A percentile compares a stretch with the other conserved stretches of the same genome.
Evolutionary conservation across 306 rosid species (phyloP).

Genomic region (Arachis hypogaea): DNA sequence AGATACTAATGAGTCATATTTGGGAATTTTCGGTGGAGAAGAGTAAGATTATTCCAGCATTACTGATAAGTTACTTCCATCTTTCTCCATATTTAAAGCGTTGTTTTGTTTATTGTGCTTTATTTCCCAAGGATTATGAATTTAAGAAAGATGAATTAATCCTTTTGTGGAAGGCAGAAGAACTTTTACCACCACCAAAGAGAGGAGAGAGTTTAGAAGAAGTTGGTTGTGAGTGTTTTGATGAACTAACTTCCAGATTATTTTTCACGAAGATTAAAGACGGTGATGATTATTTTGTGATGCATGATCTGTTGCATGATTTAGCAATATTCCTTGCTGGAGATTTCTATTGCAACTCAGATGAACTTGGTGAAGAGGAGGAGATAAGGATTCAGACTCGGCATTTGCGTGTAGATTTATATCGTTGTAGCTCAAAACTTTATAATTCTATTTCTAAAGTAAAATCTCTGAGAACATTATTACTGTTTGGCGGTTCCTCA

Average conservation of each 20-base stretch:
- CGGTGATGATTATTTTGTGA: neutral
- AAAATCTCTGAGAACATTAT: too few species aligned
- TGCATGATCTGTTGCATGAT: constrained; percentile 24
- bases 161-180: constrained; percentile 35
- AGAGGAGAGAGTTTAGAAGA: neutral
- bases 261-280: neutral
- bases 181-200: neutral
- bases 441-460: too few species aligned
- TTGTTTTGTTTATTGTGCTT: constrained; percentile 51
- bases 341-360: too few species aligned
- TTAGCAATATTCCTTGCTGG: too few species aligned
- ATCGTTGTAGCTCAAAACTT: too few species aligned
- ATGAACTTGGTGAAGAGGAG: too few species aligned
- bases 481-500: too few species aligned
- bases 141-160: constrained; percentile 26
- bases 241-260: neutral
- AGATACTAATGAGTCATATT: neutral
- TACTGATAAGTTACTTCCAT: constrained; percentile 42
- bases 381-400: too few species aligned
- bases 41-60: constrained; percentile 7
- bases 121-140: constrained; percentile 41
- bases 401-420: too few species aligned
- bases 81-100: constrained; percentile 39
- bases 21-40: constrained; percentile 18
- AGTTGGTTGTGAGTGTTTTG: constrained; percentile 6